A percentile compares a stretch with the other conserved stretches of the same genome.
Conservation (phyloP, 2,329 filamentous ascomycete species). For the Zymoseptoria passerinii region DNA sequence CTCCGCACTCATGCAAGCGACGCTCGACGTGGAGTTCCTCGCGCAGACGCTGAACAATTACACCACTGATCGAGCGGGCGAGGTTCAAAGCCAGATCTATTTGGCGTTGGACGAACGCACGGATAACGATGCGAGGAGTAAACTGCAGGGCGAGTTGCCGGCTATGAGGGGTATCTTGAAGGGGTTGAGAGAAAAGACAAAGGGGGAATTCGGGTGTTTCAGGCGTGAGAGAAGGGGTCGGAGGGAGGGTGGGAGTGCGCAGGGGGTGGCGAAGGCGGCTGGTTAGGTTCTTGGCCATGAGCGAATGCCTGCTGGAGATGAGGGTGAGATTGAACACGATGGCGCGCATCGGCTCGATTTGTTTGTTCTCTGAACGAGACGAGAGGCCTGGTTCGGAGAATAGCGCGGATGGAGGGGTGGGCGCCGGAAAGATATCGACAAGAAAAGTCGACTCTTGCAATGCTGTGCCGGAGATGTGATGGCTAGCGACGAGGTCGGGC, state of each 20-base stretch:
- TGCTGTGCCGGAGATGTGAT: not conserved
- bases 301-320: not conserved
- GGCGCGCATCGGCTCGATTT: no score
- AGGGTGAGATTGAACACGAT: not conserved
- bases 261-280: not conserved
- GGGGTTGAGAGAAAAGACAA: conserved; percentile 68
- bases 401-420: not conserved
- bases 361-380: not conserved
- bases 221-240: conserved; percentile 13
- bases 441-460: not conserved
- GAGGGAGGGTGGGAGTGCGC: conserved; percentile 7
- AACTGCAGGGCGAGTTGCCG: conserved; percentile 76
- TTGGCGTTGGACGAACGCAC: conserved; percentile 82
- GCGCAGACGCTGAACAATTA: conserved; percentile 88
- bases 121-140: conserved; percentile 72
- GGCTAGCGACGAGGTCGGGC: not conserved
- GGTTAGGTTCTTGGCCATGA: not conserved
- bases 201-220: conserved; percentile 60
- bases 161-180: conserved; percentile 86
- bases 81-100: conserved; percentile 84
- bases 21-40: conserved; percentile 92
- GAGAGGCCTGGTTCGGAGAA: not conserved
- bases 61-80: conserved; percentile 71
- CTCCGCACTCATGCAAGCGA: conserved; percentile 86
- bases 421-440: not conserved